Evolutionary conservation across 805 yeast genomes (phyloP).

Genomic region (Trichomonascus vanleenenianus): DNA sequence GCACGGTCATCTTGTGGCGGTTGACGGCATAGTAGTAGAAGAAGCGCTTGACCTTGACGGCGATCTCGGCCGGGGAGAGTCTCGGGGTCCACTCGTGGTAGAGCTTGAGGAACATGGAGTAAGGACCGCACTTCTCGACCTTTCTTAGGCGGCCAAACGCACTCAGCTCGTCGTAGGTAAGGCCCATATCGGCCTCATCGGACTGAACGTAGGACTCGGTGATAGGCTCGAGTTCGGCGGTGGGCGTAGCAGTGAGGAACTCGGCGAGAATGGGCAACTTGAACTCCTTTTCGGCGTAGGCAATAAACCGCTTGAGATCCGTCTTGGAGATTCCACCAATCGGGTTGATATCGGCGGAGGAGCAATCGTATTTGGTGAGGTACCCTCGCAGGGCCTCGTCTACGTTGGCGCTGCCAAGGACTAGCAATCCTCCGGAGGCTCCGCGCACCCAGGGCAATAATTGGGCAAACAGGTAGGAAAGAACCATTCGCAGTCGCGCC

Average conservation of each 20-base stretch:
- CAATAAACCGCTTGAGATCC: constrained; percentile 79
- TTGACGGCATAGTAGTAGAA: constrained; percentile 92
- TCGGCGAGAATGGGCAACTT: constrained; percentile 68
- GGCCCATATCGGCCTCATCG: constrained; percentile 97
- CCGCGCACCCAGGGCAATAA: constrained; percentile 91
- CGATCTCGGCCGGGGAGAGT: constrained; percentile 74
- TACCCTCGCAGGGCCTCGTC: constrained; percentile 96
- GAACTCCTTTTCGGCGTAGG: constrained; percentile 63
- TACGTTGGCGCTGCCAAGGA: constrained; percentile 92
- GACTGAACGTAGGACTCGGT: constrained; percentile 89
- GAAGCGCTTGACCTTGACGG: constrained; percentile 86
- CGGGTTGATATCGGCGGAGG: constrained; percentile 95
- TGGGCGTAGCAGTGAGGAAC: constrained; percentile 88
- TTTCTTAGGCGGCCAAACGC: constrained; percentile 86
- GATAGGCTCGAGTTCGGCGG: constrained; percentile 96
- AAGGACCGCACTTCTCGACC: constrained; percentile 93
- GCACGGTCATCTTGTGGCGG: constrained; percentile 95
- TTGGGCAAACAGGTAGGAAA: constrained; percentile 89
- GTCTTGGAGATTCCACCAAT: constrained; percentile 98
- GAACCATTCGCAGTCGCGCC: constrained; percentile 91
- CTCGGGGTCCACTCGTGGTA: constrained; percentile 89
- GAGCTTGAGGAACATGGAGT: constrained; percentile 83
- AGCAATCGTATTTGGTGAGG: constrained; percentile 93
- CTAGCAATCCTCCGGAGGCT: constrained; percentile 70
- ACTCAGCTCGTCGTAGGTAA: constrained; percentile 91